Percentiles rank a stretch among this genome's conserved stretches.
These are phyloP conservation scores for Salix koriyanagi DNA, from an alignment of 345 rosid genomes.

Conservation along the genomic window DNA sequence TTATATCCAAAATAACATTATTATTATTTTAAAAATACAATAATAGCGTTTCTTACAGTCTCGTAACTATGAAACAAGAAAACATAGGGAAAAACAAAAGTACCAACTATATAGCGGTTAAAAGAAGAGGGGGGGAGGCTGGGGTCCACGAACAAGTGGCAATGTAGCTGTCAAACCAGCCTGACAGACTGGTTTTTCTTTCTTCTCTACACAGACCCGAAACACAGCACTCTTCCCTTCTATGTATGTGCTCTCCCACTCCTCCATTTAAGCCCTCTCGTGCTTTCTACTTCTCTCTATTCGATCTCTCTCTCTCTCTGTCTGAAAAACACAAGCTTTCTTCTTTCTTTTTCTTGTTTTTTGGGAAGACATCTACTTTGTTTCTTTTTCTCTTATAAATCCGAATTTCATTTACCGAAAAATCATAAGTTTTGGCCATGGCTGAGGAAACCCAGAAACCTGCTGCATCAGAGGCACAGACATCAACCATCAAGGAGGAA, in stretches of 20 bases:
- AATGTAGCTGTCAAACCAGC: slow-evolving; percentile 30
- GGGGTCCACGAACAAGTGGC: slow-evolving; percentile 18
- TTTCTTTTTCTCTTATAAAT: too few relatives aligned
- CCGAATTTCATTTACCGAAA: neutral
- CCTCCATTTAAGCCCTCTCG: neutral
- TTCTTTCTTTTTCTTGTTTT: neutral
- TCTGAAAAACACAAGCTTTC: neutral
- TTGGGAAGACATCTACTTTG: neutral
- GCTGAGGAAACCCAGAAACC: slow-evolving; percentile 45
- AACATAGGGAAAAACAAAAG: too few relatives aligned
- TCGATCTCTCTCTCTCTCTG: neutral
- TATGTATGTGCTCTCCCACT: neutral
- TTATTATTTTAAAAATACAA: too few relatives aligned
- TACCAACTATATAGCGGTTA: neutral
- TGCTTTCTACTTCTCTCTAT: neutral
- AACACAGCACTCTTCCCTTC: slow-evolving; percentile 1
- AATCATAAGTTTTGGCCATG: slow-evolving; percentile 12
- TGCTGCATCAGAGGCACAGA: slow-evolving; percentile 21
- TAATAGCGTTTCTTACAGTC: too few relatives aligned
- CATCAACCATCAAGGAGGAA: slow-evolving; percentile 4
- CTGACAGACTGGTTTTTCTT: slow-evolving; percentile 26
- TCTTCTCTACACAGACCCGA: neutral
- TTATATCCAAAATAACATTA: too few relatives aligned
- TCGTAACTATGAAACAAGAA: neutral
- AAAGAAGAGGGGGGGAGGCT: neutral